Base-by-base conservation (phyloP, 2,329 filamentous ascomycete species). In the Ceratocystis diversiconidia region DNA sequence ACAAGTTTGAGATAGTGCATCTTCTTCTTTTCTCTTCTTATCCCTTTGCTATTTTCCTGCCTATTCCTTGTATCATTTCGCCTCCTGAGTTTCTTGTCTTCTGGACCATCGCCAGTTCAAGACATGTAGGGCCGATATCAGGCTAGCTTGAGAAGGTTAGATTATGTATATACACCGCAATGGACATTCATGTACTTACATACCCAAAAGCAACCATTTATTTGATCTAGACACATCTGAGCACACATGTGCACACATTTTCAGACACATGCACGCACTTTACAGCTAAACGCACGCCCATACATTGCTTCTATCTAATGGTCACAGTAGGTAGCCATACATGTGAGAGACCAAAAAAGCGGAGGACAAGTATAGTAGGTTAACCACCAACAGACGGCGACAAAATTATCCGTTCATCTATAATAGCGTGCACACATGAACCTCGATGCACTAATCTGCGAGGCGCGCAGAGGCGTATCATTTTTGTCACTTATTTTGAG, bases 81-180 rank as follows among this genome's bases (percentile, higher is more conserved):
- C 15, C 28, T 25, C n/a, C n/a, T 30, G 30, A 32, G 55, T 19
- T 59, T 41, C 36, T 59, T 36, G 55, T 19, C 55, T 59, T 36
- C 55, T 36, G 55, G 22, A 8, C 19, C 4, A n/a, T 8, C 5
- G 6, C 17, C 7, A 36, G 55, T 7, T 59, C 30, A 36, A n/a
- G n/a, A 17, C 17, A 59, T 59, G n/a, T 36, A n/a, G n/a, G 32
- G 55, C 17, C 15, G 28, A 36, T 59, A 36, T 10, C 55, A 59
- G 55, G 28, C 55, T 59, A n/a, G 28, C 28, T 59, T 15, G 55
- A 59, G 15, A 30, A 36, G 17, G 55, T 32, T 59, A 36, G 5
- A 59, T 59, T 36, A 19, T 59, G 55, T 59, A 59, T 36, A 59
- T 59, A 59, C 55, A 36, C 55, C 55, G 55, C 55, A 59, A 59